These are phyloP conservation scores for Serendipita sp. DNA, from an alignment of 1,284 basidiomycete species.

Conservation along the genomic window DNA sequence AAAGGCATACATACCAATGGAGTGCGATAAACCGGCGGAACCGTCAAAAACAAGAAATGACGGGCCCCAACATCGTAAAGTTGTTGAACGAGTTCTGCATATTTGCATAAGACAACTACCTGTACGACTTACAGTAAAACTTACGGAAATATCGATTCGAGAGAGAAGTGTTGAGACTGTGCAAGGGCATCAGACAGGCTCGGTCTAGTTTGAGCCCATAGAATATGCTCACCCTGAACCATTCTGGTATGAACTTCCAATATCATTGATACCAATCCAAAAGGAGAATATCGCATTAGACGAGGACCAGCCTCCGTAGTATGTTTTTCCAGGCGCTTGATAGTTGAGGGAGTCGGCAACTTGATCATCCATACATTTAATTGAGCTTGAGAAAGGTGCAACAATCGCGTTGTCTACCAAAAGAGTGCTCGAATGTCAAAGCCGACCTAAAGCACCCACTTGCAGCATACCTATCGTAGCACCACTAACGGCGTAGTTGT, in stretches of 20 bases:
- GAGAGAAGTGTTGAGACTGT: constrained; percentile 24
- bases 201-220: constrained; percentile 25
- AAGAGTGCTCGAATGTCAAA: not conserved
- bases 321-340: constrained; percentile 1
- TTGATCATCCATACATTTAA: constrained; percentile 39
- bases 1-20: constrained; percentile 28
- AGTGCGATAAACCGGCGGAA: constrained; percentile 40
- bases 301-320: constrained; percentile 29
- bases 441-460: not conserved
- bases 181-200: constrained; percentile 26
- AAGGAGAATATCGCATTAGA: constrained; percentile 39
- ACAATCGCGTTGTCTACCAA: constrained; percentile 25
- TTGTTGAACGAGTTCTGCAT: not conserved
- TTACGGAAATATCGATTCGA: constrained; percentile 35
- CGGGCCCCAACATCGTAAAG: constrained; percentile 29
- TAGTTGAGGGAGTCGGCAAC: constrained; percentile 25
- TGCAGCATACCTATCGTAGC: constrained; percentile 10
- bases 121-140: not conserved
- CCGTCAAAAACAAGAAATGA: constrained; percentile 46
- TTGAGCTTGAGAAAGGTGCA: constrained; percentile 32
- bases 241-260: constrained; percentile 36
- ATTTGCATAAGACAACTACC: too few species aligned
- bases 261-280: constrained; percentile 50
- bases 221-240: constrained; percentile 26
- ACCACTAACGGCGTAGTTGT: constrained; percentile 6